Percentiles rank a stretch among this genome's conserved stretches.
Conservation (phyloP, 2,329 filamentous ascomycete genomes). For the Fusarium haematococcum region DNA sequence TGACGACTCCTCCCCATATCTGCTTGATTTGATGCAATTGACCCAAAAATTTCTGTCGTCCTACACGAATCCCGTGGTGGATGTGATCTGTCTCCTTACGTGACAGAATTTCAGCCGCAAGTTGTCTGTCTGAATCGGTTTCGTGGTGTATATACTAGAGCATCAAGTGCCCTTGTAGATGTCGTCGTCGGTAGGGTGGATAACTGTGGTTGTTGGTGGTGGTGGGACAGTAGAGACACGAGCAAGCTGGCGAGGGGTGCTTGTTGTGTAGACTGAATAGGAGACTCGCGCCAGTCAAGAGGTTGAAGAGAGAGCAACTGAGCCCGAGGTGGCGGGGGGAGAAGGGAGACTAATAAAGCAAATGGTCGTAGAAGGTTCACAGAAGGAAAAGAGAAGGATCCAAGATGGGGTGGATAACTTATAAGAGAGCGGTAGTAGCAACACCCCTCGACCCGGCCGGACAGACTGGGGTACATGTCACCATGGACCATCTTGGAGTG, state of each 20-base stretch:
- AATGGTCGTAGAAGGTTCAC: constrained; percentile 43
- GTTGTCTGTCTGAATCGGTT: constrained; percentile 16
- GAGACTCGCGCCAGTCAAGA: constrained; percentile 13
- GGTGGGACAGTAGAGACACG: background rate
- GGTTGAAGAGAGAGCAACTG: constrained; percentile 17
- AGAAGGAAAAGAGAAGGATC: constrained; percentile 43
- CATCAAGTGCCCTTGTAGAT: constrained; percentile 13
- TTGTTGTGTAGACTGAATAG: constrained; percentile 2
- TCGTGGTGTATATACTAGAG: constrained; percentile 5
- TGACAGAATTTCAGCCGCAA: constrained; percentile 6
- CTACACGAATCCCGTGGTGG: constrained; percentile 1
- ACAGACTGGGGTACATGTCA: constrained; percentile 43
- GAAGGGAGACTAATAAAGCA: constrained; percentile 33
- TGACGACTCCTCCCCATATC: constrained; percentile 48
- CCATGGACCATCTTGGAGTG: constrained; percentile 43
- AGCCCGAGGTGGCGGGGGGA: constrained; percentile 29
- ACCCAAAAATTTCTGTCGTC: constrained; percentile 12
- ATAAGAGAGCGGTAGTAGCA: constrained; percentile 45
- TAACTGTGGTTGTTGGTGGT: background rate
- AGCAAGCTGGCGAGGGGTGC: background rate
- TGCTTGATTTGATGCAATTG: constrained; percentile 20
- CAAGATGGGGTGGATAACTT: constrained; percentile 50
- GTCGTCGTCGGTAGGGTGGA: constrained; percentile 23
- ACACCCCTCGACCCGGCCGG: constrained; percentile 37
- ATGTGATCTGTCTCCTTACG: background rate